Percentiles rank a stretch among this genome's conserved stretches.
Conservation (phyloP, 2,329 filamentous ascomycete species). For the Colletotrichum australisinense region DNA sequence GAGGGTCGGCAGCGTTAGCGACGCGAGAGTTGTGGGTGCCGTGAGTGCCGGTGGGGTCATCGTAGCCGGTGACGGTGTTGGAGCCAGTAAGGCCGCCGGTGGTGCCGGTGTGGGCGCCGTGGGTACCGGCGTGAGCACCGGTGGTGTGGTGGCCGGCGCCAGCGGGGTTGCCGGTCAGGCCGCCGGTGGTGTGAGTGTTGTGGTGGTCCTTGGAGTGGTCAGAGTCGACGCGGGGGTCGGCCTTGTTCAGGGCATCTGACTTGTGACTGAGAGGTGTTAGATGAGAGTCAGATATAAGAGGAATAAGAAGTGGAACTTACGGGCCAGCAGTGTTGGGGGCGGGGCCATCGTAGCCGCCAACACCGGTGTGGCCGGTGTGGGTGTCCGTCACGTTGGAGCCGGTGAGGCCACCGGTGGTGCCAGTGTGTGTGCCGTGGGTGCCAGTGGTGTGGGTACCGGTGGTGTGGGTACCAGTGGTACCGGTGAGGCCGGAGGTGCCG, state of each 20-base stretch:
- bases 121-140: conserved; percentile 11
- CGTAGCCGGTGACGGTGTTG: conserved; percentile 23
- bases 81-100: conserved; percentile 32
- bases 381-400: conserved; percentile 10
- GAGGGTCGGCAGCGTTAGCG: conserved; percentile 63
- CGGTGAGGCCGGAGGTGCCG: conserved; percentile 43
- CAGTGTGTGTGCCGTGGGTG: conserved; percentile 16
- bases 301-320: neutral
- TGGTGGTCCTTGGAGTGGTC: conserved; percentile 44
- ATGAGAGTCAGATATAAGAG: neutral
- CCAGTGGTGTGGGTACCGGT: conserved; percentile 4
- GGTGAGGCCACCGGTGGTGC: conserved; percentile 34
- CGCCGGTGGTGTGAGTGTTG: conserved; percentile 17
- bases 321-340: conserved; percentile 49
- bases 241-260: conserved; percentile 64
- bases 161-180: conserved; percentile 26
- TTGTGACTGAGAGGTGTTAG: conserved; percentile 50
- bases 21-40: conserved; percentile 29
- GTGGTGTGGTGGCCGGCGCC: conserved; percentile 26
- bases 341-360: conserved; percentile 39
- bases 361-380: conserved; percentile 21
- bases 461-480: conserved; percentile 36
- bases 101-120: conserved; percentile 44
- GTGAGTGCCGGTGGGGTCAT: conserved; percentile 8
- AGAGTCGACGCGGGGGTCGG: conserved; percentile 66